Conservation (phyloP, 2,329 filamentous ascomycete genomes). For the Malbranchea zuffiana region DNA sequence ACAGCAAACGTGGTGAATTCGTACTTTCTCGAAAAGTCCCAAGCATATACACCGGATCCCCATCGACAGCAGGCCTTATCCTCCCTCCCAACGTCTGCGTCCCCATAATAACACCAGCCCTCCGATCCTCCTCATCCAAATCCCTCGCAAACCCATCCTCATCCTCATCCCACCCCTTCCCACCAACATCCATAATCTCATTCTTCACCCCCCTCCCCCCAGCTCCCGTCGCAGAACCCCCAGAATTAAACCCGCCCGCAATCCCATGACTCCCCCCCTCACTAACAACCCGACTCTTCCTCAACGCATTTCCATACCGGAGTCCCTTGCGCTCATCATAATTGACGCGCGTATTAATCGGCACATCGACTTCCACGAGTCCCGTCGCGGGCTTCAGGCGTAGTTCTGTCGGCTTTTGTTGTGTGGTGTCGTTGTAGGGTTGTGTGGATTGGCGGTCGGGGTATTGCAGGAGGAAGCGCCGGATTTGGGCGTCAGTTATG, state of each 20-base stretch:
- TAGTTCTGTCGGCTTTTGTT: constrained; percentile 55
- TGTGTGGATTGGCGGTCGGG: constrained; percentile 55
- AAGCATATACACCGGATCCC: constrained; percentile 71
- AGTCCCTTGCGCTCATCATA: constrained; percentile 80
- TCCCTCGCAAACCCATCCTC: constrained; percentile 14
- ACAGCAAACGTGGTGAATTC: constrained; percentile 25
- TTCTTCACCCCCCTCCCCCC: constrained; percentile 18
- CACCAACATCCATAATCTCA: constrained; percentile 17
- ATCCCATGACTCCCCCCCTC: constrained; percentile 59
- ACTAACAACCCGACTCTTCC: constrained; percentile 41
- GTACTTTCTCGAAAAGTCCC: constrained; percentile 83
- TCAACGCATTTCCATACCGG: constrained; percentile 67
- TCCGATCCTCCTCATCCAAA: constrained; percentile 17
- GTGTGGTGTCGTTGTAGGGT: constrained; percentile 47
- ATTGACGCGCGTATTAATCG: constrained; percentile 57
- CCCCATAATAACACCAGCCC: constrained; percentile 48
- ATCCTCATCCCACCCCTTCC: constrained; percentile 19
- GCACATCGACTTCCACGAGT: constrained; percentile 87
- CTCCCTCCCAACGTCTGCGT: constrained; percentile 81
- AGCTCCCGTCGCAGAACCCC: constrained; percentile 17
- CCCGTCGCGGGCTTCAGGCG: constrained; percentile 73
- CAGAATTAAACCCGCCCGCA: constrained; percentile 57
- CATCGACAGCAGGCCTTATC: constrained; percentile 56
- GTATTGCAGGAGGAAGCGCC: constrained; percentile 78
- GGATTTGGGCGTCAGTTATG: constrained; percentile 62